Conservation (phyloP, 345 rosid genomes). For the Eucalyptus curtisii region DNA sequence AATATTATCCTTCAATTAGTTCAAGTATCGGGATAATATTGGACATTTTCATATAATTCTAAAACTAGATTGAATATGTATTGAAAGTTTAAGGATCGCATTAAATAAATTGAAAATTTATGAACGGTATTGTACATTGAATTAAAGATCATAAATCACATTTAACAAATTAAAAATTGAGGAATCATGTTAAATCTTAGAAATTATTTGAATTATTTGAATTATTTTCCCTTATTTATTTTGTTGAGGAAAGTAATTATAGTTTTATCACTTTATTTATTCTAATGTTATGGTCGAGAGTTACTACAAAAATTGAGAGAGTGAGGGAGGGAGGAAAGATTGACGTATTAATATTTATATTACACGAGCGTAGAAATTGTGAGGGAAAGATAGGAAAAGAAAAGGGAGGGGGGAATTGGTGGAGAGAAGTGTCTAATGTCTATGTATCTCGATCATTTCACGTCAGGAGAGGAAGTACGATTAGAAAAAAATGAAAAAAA, state of each 20-base stretch:
- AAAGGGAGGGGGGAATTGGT: neutral
- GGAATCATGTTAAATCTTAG: too few species aligned
- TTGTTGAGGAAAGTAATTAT: neutral
- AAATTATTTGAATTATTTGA: too few species aligned
- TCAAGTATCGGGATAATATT: too few species aligned
- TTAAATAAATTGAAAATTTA: too few species aligned
- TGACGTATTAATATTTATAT: neutral
- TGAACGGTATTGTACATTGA: accelerated
- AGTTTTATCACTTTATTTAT: neutral
- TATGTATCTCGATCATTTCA: neutral
- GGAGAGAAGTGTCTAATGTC: neutral
- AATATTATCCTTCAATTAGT: too few species aligned
- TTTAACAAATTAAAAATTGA: too few species aligned
- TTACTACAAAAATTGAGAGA: neutral
- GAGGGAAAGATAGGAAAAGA: neutral
- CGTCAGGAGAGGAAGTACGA: too few species aligned
- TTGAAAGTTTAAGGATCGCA: accelerated
- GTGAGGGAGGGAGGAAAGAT: neutral
- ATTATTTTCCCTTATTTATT: too few species aligned
- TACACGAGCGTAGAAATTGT: neutral
- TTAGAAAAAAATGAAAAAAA: neutral
- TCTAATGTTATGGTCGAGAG: neutral
- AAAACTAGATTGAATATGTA: too few species aligned
- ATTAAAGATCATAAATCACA: accelerated
- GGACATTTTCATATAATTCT: too few species aligned